Percentiles rank a stretch among this genome's conserved stretches.
Evolutionary conservation across 345 rosid genomes (phyloP).

Genomic region (Jatropha curcas): DNA sequence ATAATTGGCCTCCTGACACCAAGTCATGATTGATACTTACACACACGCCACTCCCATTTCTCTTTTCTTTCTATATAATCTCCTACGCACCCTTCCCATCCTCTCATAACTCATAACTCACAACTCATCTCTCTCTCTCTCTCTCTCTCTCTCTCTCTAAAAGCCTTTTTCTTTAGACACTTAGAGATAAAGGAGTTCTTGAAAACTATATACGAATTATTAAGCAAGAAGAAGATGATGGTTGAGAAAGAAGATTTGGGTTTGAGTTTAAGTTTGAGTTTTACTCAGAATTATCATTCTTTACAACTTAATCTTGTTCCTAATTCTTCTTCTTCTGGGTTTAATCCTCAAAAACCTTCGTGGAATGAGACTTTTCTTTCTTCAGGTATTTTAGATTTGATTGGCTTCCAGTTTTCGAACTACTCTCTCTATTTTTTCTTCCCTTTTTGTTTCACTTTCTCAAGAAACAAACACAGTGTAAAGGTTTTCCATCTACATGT

Average conservation of each 20-base stretch:
- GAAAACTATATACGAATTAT: neutral
- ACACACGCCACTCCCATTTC: slow-evolving; percentile 7
- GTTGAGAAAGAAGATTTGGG: slow-evolving; percentile 82
- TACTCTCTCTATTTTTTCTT: neutral
- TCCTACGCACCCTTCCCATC: slow-evolving; percentile 2
- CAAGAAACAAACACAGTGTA: slow-evolving; percentile 26
- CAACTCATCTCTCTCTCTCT: neutral
- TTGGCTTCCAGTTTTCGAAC: slow-evolving; percentile 19
- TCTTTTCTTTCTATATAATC: slow-evolving; percentile 52
- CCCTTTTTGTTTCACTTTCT: slow-evolving; percentile 17
- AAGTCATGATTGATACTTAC: slow-evolving; percentile 55
- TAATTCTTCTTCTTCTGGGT: slow-evolving; percentile 37
- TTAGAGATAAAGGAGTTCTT: neutral
- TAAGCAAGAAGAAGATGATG: slow-evolving; percentile 38
- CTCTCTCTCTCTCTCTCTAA: slow-evolving; percentile 15
- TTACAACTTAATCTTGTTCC: slow-evolving; percentile 53
- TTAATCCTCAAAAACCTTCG: slow-evolving; percentile 46
- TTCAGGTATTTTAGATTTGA: slow-evolving; percentile 39
- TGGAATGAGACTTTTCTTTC: slow-evolving; percentile 54
- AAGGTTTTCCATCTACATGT: neutral
- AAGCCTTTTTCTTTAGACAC: too few species aligned
- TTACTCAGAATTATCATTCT: slow-evolving; percentile 44
- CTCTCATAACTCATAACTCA: neutral
- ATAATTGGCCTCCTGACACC: slow-evolving; percentile 54
- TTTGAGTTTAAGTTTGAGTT: slow-evolving; percentile 68